Percentiles rank a stretch among this genome's conserved stretches.
Conservation (phyloP, 768 basidiomycete genomes). For the Tremella fuciformis region DNA sequence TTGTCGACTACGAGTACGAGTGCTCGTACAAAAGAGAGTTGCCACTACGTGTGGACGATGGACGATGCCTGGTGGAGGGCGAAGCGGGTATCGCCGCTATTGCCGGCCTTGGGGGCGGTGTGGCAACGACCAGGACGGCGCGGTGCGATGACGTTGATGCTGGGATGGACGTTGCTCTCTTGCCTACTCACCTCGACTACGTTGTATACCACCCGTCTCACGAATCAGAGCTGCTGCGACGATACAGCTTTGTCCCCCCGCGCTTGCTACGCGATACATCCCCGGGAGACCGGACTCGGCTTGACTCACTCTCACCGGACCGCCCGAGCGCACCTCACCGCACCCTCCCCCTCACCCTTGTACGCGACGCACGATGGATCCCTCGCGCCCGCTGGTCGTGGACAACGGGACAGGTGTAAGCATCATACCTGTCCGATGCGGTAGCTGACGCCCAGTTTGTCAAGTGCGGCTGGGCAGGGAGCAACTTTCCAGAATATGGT, state of each 20-base stretch:
- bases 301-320: no score
- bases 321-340: neutral
- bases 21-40: no score
- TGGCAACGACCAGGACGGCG: neutral
- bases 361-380: conserved; percentile 57
- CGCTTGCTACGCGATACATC: no score
- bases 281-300: no score
- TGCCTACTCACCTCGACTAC: no score
- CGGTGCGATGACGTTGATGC: neutral
- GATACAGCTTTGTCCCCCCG: no score
- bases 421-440: no score
- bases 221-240: no score
- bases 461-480: conserved; percentile 84
- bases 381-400: conserved; percentile 62
- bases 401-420: conserved; percentile 86
- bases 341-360: neutral
- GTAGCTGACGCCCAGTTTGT: conserved; percentile 65
- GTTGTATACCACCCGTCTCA: no score
- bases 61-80: no score
- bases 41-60: no score
- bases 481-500: conserved; percentile 95
- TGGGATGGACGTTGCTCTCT: no score
- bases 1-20: conserved; percentile 11
- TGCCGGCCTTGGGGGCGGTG: neutral
- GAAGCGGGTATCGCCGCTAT: conserved; percentile 1